phyloP scores from a whole-genome alignment of 768 basidiomycete genomes.

The Podaxis sp. region DNA sequence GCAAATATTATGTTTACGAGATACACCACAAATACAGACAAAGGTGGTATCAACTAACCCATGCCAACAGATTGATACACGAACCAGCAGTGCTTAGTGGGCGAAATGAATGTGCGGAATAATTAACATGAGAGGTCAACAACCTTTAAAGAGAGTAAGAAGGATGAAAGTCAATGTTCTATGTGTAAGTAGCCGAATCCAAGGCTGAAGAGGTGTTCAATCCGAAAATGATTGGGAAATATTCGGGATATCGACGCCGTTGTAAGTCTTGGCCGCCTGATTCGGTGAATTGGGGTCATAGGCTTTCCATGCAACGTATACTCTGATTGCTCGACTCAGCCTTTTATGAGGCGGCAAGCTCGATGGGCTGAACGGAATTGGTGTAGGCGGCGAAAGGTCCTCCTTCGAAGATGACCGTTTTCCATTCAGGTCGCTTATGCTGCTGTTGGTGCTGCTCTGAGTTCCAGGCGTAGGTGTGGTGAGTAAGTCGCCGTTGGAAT shows the following conservation, averaged over 20 bases:
- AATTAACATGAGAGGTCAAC: not conserved
- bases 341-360: constrained; percentile 32
- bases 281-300: constrained; percentile 12
- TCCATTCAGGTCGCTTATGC: not conserved
- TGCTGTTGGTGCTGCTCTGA: not conserved
- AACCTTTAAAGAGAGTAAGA: not conserved
- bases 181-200: not conserved
- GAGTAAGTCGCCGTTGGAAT: constrained; percentile 1
- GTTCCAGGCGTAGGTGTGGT: not conserved
- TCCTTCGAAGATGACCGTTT: constrained; percentile 11
- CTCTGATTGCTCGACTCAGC: constrained; percentile 53
- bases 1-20: not conserved
- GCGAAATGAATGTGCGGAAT: not conserved
- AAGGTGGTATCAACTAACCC: not conserved
- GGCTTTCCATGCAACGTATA: constrained; percentile 59
- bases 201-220: not conserved
- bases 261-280: constrained; percentile 3
- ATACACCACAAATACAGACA: not conserved
- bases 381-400: constrained; percentile 6
- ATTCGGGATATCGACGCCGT: not conserved
- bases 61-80: not conserved
- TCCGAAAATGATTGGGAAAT: not conserved
- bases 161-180: not conserved
- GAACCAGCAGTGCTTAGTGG: not conserved
- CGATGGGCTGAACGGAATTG: constrained; percentile 17